Percentiles rank a stretch among this genome's conserved stretches.
phyloP scores from a whole-genome alignment of 225 moss, liverwort and hornwort genomes.

The Pleurozium schreberi region DNA sequence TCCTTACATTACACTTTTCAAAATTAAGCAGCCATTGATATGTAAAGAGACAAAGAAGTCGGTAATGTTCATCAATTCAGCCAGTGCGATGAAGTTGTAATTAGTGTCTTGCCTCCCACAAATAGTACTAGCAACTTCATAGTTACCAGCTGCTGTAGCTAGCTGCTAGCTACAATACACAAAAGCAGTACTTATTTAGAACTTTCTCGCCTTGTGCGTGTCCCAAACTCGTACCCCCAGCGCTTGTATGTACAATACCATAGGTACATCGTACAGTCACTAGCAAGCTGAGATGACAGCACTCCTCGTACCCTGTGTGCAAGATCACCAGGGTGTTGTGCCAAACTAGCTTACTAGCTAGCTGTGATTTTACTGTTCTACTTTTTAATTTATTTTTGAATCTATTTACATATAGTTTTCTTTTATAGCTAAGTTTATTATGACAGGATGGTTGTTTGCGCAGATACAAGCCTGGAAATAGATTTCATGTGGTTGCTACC shows the following conservation, averaged over 20 bases:
- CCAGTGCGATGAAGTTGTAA: background rate
- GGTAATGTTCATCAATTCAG: background rate
- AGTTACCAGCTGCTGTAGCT: background rate
- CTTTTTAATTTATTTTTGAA: background rate
- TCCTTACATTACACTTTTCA: too few relatives aligned
- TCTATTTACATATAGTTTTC: background rate
- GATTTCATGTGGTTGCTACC: constrained; percentile 71
- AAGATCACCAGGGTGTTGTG: background rate
- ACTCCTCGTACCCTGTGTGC: background rate
- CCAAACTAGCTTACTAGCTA: background rate
- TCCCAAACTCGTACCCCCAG: background rate
- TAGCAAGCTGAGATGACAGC: background rate
- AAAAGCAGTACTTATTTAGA: background rate
- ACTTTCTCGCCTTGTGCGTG: too few relatives aligned
- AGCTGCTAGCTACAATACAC: background rate
- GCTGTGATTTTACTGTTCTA: background rate
- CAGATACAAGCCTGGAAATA: constrained; percentile 73
- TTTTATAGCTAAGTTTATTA: background rate
- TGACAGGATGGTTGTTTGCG: background rate
- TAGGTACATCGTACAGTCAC: background rate
- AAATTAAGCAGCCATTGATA: background rate
- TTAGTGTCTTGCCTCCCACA: background rate
- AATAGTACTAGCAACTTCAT: background rate
- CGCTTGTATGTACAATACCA: background rate
- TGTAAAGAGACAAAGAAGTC: background rate